Evolutionary conservation across 805 yeast species (phyloP), one percentile per base, ranked within the genome.

Genomic region (Brettanomyces sp.): DNA sequence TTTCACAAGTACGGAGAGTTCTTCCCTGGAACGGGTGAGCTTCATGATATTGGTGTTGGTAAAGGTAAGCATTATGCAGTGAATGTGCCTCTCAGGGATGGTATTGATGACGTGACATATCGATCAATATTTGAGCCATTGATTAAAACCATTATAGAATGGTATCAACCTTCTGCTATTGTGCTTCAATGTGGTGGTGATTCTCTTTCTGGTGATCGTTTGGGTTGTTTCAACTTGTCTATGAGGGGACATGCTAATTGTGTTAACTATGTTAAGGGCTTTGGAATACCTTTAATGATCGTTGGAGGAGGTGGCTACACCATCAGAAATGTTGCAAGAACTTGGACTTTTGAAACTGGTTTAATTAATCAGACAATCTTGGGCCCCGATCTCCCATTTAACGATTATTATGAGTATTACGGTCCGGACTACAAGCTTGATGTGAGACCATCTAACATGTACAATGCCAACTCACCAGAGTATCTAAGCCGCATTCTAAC

Each of bases 161-260:
- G 87, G 85, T 93, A 85, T 66, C 95, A 86, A 65, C 99, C 99
- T 1, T 80, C 95, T 7, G 97, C 95, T 0, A 84, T 93, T 50
- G 96, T 93, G n/a, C 77, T 90, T 52, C 99, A 93, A 66, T 89
- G 97, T 70, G 99, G 99, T 42, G 99, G 97, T 28, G 99, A 93
- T 63, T 90, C 98, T 1, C 72, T 93, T 44, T 88, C 95, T 37
- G 96, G 97, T 38, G 99, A 93, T 69, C 77, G 95, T 55, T 72
- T 95, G 48, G 99, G 99, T 32, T 87, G 96, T 58, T 95, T 95
- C 70, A 93, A 95, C 62, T 75, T 93, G 51, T 87, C 93, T 47
- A 90, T 91, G 78, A 73, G 72, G 46, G 98, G 96, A 0, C 99
- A 95, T 63, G 98, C 97, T 37, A 95, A 91, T 65, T 93, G 99